Percentiles rank a stretch among this genome's conserved stretches.
Conservation (phyloP, 495 filamentous ascomycete species). For the Hypoxylon lenormandii region DNA sequence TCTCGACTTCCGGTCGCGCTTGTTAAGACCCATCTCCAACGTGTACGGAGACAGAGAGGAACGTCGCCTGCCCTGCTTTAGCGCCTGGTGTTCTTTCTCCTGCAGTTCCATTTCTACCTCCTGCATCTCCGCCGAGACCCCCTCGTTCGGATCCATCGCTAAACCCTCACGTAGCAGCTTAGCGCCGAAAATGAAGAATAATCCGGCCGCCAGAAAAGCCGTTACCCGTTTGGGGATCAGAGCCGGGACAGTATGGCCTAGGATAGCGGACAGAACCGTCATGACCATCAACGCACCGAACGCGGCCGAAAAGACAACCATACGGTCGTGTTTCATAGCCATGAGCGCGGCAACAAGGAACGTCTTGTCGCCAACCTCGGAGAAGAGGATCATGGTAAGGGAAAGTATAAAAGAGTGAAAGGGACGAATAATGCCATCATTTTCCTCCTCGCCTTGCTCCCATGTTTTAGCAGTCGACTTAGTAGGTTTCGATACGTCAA, state of each 20-base stretch:
- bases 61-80: constrained; percentile 65
- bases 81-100: constrained; percentile 83
- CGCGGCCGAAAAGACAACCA: constrained; percentile 94
- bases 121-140: constrained; percentile 93
- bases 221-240: constrained; percentile 90
- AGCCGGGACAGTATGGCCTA: constrained; percentile 92
- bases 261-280: constrained; percentile 95
- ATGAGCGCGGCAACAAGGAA: constrained; percentile 97
- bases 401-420: constrained; percentile 93
- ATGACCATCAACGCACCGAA: constrained; percentile 89
- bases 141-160: constrained; percentile 86
- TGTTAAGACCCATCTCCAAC: constrained; percentile 72
- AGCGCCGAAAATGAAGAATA: constrained; percentile 90
- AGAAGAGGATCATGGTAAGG: constrained; percentile 96
- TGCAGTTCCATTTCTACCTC: constrained; percentile 95
- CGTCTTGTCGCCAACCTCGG: constrained; percentile 97
- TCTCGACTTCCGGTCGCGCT: constrained; percentile 66
- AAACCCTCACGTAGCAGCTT: constrained; percentile 88
- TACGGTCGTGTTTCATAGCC: constrained; percentile 96
- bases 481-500: constrained; percentile 70
- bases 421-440: constrained; percentile 78
- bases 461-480: constrained; percentile 50
- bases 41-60: constrained; percentile 72
- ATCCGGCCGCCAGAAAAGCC: constrained; percentile 80
- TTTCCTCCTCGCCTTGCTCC: constrained; percentile 54